Base-by-base conservation (phyloP, 331 rosid species). In the Saraca asoca region DNA sequence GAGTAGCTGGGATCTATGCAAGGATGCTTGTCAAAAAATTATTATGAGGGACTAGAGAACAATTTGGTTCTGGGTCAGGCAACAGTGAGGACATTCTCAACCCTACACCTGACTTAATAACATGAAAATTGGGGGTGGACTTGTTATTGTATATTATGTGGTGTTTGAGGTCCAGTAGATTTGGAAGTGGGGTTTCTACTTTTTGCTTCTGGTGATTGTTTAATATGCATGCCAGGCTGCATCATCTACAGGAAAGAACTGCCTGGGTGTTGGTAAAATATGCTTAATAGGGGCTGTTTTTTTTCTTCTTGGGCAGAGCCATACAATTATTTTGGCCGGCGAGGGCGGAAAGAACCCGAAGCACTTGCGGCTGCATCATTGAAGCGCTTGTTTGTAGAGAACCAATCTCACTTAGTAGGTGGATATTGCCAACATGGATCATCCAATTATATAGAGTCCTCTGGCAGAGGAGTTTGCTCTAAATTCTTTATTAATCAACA, bases 301-400 rank as follows among this genome's bases (percentile, higher is more conserved):
- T 69, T 38, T 77, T 65, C 52, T 64, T 66, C 54, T 43, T 79
- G 52, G 67, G 75, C 89, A 94, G 98, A 94, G 43, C 97, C 98
- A 51, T 94, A 94, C 76, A 85, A 88, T 79, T 85, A 83, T 80
- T 79, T 86, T 66, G 92, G 97, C 72, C 68, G 98, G 87, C 84
- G 98, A 72, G 98, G 98, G 42, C 82, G 97, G 37, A 94, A 94
- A 74, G 98, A 87, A 77, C 98, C 98, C 49, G 97, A 94, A 78
- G 98, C 87, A 51, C 88, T 94, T 71, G 91, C 98, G 62, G 98
- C 98, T 68, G 95, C 98, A 54, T 88, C 98, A 33, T 73, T 74
- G 57, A 94, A 94, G 79, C 97, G 98, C 19, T 81, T 86, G 77
- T 94, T 90, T 83, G 97, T 94, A 20, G 95, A 94, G 77, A 94